Base-by-base conservation (phyloP, 1,284 basidiomycete species). In the Blastosporella zonata region DNA sequence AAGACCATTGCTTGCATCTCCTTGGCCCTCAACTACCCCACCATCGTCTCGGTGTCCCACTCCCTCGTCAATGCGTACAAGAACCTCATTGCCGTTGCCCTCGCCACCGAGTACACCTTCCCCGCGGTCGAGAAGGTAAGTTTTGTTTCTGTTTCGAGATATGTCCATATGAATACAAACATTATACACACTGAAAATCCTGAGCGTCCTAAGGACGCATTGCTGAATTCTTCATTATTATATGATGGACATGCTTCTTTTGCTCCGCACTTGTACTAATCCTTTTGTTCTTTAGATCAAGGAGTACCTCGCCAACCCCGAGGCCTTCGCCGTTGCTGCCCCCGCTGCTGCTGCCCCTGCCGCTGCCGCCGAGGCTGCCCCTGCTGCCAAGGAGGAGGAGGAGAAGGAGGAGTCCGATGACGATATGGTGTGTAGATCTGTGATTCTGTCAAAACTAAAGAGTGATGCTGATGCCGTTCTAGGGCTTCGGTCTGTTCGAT, bases 61-160 rank as follows among this genome's bases (percentile, higher is more conserved):
- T 89, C 90, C 39, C 82, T 99, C 55, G 93, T 99, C 81, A 97
- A 98, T 79, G 82, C 92, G 44, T 99, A 98, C 90, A 99, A 99
- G 88, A 97, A 98, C 81, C 70, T 97, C 58, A 74, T 99, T 58
- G 89, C 92, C 50, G 72, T 99, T 65, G 88, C 95, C 47, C 74
- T 99, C 58, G 87, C 82, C 51, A 97, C 96, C 60, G 96, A 99
- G 49, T 96, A 93, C 83, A 84, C 86, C 56, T 98, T 98, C 71
- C 93, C 97, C 68, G 93, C 87, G 56, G 80, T 90, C 53, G 90
- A 90, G 68, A 93, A 97, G 90, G 93, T 94, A 56, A 65, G 81
- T 54, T 37, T 45, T 34, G 3, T 52, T 51, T 59, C 54, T 49
- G 54, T 46, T 42, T 50, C 39, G 37, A 18, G 28, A 23, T 2